A percentile compares a stretch with the other conserved stretches of the same genome.
Conservation (phyloP, 1,139 yeast genomes). For the Kazachstania sp. region DNA sequence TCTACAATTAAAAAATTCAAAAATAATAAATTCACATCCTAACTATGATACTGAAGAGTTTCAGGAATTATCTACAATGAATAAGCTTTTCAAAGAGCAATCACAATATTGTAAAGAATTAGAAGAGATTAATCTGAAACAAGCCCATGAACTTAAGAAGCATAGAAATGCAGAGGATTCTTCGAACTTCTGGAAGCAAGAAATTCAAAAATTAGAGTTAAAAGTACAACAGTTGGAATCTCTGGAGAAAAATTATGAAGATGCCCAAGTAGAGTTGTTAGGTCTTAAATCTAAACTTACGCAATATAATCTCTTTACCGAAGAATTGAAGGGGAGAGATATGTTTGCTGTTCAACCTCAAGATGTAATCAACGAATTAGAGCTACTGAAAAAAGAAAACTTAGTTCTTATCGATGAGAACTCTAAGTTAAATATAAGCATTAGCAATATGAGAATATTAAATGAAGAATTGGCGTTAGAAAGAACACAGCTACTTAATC, state of each 20-base stretch:
- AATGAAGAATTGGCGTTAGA: slow-evolving; percentile 34
- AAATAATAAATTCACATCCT: slow-evolving; percentile 19
- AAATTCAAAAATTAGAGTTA: slow-evolving; percentile 37
- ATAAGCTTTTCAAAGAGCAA: slow-evolving; percentile 49
- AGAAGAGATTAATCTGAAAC: slow-evolving; percentile 43
- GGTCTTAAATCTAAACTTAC: slow-evolving; percentile 35
- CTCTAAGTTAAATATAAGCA: slow-evolving; percentile 27
- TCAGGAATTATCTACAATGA: slow-evolving; percentile 32
- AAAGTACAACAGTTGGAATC: slow-evolving; percentile 39
- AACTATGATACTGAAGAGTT: slow-evolving; percentile 16
- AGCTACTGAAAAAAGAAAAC: slow-evolving; percentile 34
- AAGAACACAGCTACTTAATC: slow-evolving; percentile 32
- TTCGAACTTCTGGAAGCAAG: slow-evolving; percentile 46
- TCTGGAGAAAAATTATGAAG: slow-evolving; percentile 41
- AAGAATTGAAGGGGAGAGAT: slow-evolving; percentile 18
- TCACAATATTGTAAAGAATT: slow-evolving; percentile 48
- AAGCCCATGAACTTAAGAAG: slow-evolving; percentile 39
- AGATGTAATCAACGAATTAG: slow-evolving; percentile 33
- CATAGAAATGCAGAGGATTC: slow-evolving; percentile 37
- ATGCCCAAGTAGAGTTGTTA: slow-evolving; percentile 46
- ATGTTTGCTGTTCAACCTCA: slow-evolving; percentile 27
- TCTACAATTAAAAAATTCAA: slow-evolving; percentile 18
- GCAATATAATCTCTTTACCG: slow-evolving; percentile 19
- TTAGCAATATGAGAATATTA: slow-evolving; percentile 24
- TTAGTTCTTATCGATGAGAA: slow-evolving; percentile 36